Base-by-base conservation (phyloP, 2,329 filamentous ascomycete species). In the Phoma sp. region DNA sequence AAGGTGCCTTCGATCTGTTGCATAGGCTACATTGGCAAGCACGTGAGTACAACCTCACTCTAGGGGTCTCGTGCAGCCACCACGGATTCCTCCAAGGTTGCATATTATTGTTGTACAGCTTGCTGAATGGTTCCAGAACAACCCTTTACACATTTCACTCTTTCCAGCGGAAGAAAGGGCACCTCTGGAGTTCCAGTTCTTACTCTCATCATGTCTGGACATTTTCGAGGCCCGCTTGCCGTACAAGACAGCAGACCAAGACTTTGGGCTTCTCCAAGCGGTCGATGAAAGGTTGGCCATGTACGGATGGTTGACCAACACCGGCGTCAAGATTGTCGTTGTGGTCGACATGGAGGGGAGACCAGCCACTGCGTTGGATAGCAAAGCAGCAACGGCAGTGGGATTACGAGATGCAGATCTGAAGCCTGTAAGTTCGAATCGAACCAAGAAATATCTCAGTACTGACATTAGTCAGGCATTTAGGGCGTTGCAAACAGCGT, bases 271-370 rank as follows among this genome's bases (percentile, higher is more conserved):
- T 12, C 84, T 99, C 45, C 94, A 98, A 78, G 92, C 93, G 55
- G 84, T 98, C 56, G 95, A 98, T 79, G 94, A 99, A 78, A 86
- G 93, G 24, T 84, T 98, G 41, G 92, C 93, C 32, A 90, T 92
- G 64, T 99, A 98, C 79, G 95, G 95, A 68, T 97, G 91, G 86
- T 85, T 98, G 76, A 97, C 95, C 52, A 98, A 96, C 77, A 98
- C 95, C 24, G 92, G 92, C 36, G 87, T 96, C 61, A 93, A 94
- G 73, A 88, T 99, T 70, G 87, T 98, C 31, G 88, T 92, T 60
- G 86, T 97, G 3, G 89, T 98, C 27, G 94, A 99, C 77, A 92
- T 96, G 85, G 87, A 92, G 64, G 93, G 92, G 1, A 81, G 89
- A 21, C 78, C 83, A 44, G 74, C 73, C 17, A 74, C 65, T 19